Evolutionary conservation across 2,329 filamentous ascomycete species (phyloP).

Genomic region (Calonectria montana): DNA sequence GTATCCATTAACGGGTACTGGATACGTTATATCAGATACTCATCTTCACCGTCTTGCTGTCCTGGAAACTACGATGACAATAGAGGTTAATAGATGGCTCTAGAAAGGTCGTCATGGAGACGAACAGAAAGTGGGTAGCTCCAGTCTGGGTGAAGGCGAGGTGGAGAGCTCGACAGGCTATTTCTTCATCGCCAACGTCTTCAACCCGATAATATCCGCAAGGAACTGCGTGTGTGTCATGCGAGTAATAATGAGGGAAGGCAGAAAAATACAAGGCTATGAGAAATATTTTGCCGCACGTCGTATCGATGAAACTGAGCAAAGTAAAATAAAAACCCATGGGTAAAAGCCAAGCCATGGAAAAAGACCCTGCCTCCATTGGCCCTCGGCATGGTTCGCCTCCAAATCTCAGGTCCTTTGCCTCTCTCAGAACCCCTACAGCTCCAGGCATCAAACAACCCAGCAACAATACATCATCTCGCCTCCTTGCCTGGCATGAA

Average conservation of each 20-base stretch:
- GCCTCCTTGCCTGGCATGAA: conserved; percentile 21
- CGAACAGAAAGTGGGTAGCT: conserved; percentile 39
- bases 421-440: conserved; percentile 11
- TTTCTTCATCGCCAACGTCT: conserved; percentile 21
- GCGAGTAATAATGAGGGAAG: background rate
- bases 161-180: conserved; percentile 22
- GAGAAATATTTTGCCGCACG: background rate
- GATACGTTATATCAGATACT: background rate
- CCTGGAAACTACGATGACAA: background rate
- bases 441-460: background rate
- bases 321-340: background rate
- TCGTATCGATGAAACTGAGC: background rate
- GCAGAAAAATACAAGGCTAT: background rate
- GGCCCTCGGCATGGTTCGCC: conserved; percentile 3
- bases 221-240: background rate
- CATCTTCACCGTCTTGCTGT: background rate
- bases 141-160: background rate
- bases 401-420: conserved; percentile 21
- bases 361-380: background rate
- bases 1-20: background rate
- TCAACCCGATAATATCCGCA: conserved; percentile 34
- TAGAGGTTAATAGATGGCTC: background rate
- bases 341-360: background rate
- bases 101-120: conserved; percentile 37
- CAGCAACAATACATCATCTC: conserved; percentile 23